A percentile compares a stretch with the other conserved stretches of the same genome.
phyloP scores from a whole-genome alignment of 2,329 filamentous ascomycete genomes.

The Ophiostoma sp. region DNA sequence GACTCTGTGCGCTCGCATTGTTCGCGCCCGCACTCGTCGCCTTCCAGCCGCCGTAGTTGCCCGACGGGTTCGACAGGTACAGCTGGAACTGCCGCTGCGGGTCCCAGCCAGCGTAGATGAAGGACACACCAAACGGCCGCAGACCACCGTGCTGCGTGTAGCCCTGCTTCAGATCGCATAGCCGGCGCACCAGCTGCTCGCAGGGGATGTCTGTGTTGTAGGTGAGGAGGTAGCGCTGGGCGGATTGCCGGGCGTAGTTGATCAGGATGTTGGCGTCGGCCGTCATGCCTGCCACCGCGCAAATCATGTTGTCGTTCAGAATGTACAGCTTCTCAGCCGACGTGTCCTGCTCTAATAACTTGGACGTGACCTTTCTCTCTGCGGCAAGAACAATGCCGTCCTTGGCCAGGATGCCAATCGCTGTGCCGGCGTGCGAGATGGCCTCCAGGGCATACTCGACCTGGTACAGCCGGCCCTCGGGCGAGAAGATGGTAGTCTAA shows the following conservation, averaged over 20 bases:
- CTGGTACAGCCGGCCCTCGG: constrained; percentile 96
- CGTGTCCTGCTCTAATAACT: constrained; percentile 98
- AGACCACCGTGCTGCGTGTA: constrained; percentile 99
- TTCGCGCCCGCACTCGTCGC: constrained; percentile 97
- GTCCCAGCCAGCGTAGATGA: constrained; percentile 99
- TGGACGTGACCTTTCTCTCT: constrained; percentile 98
- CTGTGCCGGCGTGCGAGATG: constrained; percentile 96
- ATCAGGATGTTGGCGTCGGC: constrained; percentile 99
- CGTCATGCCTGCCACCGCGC: constrained; percentile 97
- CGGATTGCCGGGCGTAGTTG: constrained; percentile 97
- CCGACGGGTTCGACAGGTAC: constrained; percentile 97
- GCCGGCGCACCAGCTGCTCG: constrained; percentile 92
- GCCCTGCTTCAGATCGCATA: constrained; percentile 98
- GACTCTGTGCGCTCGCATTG: constrained; percentile 93
- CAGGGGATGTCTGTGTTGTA: constrained; percentile 99
- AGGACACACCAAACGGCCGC: constrained; percentile 95
- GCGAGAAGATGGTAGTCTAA: constrained; percentile 99
- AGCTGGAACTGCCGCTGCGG: constrained; percentile 95
- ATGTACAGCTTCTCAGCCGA: constrained; percentile 99
- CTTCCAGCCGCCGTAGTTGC: constrained; percentile 99
- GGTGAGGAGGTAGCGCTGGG: constrained; percentile 95
- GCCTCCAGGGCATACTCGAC: constrained; percentile 99
- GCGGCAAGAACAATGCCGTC: constrained; percentile 98
- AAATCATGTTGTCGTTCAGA: constrained; percentile 99
- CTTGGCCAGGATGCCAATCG: constrained; percentile 92